A percentile compares a stretch with the other conserved stretches of the same genome.
Evolutionary conservation across 1,284 basidiomycete species (phyloP).

Genomic region (Wolfiporia cocos): DNA sequence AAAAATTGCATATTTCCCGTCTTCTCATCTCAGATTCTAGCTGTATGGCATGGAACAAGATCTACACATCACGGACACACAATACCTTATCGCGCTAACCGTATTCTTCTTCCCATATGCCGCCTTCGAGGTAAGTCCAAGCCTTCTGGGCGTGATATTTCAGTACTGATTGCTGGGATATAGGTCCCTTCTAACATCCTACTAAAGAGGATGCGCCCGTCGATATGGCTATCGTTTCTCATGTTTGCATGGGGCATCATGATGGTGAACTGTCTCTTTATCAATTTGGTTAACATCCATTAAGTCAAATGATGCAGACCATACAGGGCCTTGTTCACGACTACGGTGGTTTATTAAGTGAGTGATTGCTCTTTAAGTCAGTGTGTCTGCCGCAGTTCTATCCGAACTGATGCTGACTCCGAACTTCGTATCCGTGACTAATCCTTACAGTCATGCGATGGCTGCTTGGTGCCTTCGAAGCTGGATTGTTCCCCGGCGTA

Average conservation of each 20-base stretch:
- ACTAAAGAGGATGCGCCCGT: slow-evolving; percentile 63
- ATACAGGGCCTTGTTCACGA: slow-evolving; percentile 64
- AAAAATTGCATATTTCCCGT: not conserved
- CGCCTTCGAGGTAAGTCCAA: slow-evolving; percentile 44
- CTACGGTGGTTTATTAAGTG: slow-evolving; percentile 58
- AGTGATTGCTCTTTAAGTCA: slow-evolving; percentile 17
- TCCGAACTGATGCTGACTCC: no score
- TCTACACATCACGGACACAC: slow-evolving; percentile 52
- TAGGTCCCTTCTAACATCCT: slow-evolving; percentile 66
- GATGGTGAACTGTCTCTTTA: slow-evolving; percentile 58
- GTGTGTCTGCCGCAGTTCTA: not conserved
- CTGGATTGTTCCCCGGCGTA: slow-evolving; percentile 60
- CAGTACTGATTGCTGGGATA: not conserved
- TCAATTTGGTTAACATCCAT: no score
- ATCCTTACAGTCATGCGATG: slow-evolving; percentile 53
- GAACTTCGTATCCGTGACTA: no score
- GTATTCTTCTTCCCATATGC: slow-evolving; percentile 63
- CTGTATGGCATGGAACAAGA: slow-evolving; percentile 49
- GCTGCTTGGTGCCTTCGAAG: slow-evolving; percentile 65
- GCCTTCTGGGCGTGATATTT: not conserved
- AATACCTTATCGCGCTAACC: slow-evolving; percentile 61
- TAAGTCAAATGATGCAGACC: slow-evolving; percentile 46
- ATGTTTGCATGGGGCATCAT: slow-evolving; percentile 69
- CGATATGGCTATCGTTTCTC: slow-evolving; percentile 55
- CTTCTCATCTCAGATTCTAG: slow-evolving; percentile 30